Evolutionary conservation across 1,139 yeast species (phyloP).

Genomic region (Magnusiomyces paraingens): DNA sequence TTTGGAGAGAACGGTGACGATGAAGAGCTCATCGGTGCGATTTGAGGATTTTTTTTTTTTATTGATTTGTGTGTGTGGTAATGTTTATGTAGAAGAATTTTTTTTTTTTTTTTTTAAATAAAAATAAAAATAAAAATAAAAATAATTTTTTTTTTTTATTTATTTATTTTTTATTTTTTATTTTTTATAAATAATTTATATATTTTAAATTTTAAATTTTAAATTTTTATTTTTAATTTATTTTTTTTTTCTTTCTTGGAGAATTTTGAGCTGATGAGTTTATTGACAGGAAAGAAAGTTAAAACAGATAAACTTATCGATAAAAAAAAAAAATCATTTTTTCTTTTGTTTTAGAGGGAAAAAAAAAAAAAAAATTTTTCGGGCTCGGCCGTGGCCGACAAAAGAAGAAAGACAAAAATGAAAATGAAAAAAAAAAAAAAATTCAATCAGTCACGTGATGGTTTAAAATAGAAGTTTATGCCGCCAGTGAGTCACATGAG

Average conservation of each 20-base stretch:
- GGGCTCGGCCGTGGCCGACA: too few relatives aligned
- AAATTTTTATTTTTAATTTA: neutral
- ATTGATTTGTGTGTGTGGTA: neutral
- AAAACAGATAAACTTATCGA: neutral
- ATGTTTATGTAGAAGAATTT: neutral
- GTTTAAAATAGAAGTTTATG: too few relatives aligned
- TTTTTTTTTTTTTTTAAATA: neutral
- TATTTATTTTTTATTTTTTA: neutral
- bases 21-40: neutral
- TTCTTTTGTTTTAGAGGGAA: neutral
- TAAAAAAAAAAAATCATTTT: neutral
- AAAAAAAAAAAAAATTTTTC: too few relatives aligned
- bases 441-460: too few relatives aligned
- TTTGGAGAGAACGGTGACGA: neutral
- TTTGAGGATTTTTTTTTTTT: neutral
- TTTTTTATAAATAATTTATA: neutral
- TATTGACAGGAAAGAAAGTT: neutral
- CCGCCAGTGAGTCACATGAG: too few relatives aligned
- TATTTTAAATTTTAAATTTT: too few relatives aligned
- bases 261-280: too few relatives aligned
- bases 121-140: neutral
- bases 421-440: too few relatives aligned
- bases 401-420: too few relatives aligned
- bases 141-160: neutral
- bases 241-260: too few relatives aligned